A percentile compares a stretch with the other conserved stretches of the same genome.
Conservation (phyloP, 805 yeast genomes). For the Cyberlindnera mississippiensis region DNA sequence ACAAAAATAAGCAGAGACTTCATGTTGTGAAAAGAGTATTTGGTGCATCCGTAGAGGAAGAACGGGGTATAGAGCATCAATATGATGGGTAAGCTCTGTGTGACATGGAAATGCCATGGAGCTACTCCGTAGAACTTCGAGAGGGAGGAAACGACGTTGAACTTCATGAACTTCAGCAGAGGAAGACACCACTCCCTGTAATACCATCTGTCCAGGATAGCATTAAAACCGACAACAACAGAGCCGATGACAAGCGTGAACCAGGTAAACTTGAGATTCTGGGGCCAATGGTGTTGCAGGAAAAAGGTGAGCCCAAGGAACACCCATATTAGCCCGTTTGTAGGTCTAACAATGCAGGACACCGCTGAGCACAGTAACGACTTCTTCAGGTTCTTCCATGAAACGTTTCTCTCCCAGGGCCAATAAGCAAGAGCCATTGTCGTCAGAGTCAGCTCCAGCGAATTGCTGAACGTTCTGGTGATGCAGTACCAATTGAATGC, state of each 20-base stretch:
- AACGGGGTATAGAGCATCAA: constrained; percentile 65
- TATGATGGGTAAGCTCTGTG: constrained; percentile 79
- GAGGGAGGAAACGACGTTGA: constrained; percentile 69
- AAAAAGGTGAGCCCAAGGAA: constrained; percentile 43
- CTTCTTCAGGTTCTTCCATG: constrained; percentile 24
- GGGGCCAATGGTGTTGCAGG: constrained; percentile 8
- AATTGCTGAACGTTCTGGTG: constrained; percentile 83
- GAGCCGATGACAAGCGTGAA: constrained; percentile 19
- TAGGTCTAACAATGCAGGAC: constrained; percentile 77
- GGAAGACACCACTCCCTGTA: constrained; percentile 61
- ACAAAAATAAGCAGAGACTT: constrained; percentile 40
- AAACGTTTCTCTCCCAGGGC: constrained; percentile 50
- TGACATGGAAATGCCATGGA: constrained; percentile 78
- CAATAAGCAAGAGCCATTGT: constrained; percentile 62
- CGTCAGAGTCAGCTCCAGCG: constrained; percentile 72
- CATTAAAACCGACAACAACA: constrained; percentile 30
- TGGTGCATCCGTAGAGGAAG: constrained; percentile 40
- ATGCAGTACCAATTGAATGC: constrained; percentile 80
- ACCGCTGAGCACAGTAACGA: constrained; percentile 52
- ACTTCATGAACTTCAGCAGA: constrained; percentile 61
- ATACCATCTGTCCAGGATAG: constrained; percentile 52
- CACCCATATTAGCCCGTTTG: constrained; percentile 76
- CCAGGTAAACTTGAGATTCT: constrained; percentile 15
- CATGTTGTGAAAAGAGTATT: constrained; percentile 23
- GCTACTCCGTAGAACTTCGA: constrained; percentile 83